Base-by-base conservation (phyloP, 768 basidiomycete species). In the Mycena floridula region DNA sequence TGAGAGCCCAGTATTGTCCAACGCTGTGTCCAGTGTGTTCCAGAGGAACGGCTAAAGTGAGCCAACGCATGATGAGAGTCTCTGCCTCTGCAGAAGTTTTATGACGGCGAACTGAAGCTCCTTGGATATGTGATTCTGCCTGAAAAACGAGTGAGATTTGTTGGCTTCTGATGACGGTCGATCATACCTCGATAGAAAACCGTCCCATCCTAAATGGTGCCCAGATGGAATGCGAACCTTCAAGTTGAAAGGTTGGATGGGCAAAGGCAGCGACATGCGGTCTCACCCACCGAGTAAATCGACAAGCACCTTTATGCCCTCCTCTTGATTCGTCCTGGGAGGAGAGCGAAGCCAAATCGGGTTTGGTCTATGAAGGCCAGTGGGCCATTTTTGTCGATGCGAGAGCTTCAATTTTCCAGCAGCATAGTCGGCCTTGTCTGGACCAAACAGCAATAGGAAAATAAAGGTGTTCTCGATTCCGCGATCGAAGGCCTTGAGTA, bases 391-490 rank as follows among this genome's bases (percentile, higher is more conserved):
- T 2, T 30, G 47, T 2, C 37, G 23, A 2, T 4, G n/a, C 2
- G 44, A 45, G 1, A 52, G 26, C 1, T 37, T 37, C 1, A 52
- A 48, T 23, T 52, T 45, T 6, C 48, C 50, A 35, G 21, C 32
- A 12, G 25, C 44, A 5, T 28, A 43, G 12, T 46, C 8, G n/a
- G n/a, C n/a, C 11, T 43, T 30, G 26, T 49, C 45, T 0, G 11
- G 0, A 9, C 28, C 16, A 40, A 52, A 52, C 11, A 52, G 24
- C 4, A 52, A 42, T 22, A 8, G 43, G 22, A 49, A 46, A 21
- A 52, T 49, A 18, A 47, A 52, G 37, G 47, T 49, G 11, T 28
- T 52, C 9, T 52, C 50, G 12, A 52, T 43, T 7, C 40, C 42
- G 16, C 41, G 40, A 20, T 52, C 50, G 24, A 52, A 23, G 2